A percentile compares a stretch with the other conserved stretches of the same genome.
Conservation (phyloP, 2,329 filamentous ascomycete species). For the Stenocarpella maydis region DNA sequence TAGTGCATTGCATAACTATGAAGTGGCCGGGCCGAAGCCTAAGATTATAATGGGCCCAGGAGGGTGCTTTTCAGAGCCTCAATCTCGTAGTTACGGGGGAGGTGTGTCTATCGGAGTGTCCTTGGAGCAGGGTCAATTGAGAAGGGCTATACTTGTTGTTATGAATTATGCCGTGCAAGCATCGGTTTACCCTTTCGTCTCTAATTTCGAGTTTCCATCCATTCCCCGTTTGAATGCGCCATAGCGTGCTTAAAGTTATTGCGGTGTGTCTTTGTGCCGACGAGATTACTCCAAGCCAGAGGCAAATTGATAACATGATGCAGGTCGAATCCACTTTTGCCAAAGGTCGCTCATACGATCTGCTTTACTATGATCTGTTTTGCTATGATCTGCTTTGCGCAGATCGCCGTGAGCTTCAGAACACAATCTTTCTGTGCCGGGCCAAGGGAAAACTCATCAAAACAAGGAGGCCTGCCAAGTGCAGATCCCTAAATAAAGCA, state of each 20-base stretch:
- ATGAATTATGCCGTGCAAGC: not conserved
- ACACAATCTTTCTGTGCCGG: slow-evolving; percentile 15
- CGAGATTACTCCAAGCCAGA: not conserved
- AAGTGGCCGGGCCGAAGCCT: not conserved
- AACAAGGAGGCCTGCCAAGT: slow-evolving; percentile 9
- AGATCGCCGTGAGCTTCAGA: slow-evolving; percentile 8
- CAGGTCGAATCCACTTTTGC: not conserved
- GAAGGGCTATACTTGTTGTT: not conserved
- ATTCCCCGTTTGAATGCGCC: not conserved
- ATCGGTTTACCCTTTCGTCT: not conserved
- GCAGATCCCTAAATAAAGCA: slow-evolving; percentile 12
- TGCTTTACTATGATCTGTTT: no score
- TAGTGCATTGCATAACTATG: no score
- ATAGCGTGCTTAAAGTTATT: slow-evolving; percentile 5
- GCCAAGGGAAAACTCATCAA: not conserved
- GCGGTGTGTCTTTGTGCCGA: not conserved
- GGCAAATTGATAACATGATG: not conserved
- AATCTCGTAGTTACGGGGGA: not conserved
- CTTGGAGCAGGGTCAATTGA: not conserved
- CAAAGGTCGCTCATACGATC: slow-evolving; percentile 22
- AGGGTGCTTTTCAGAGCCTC: not conserved
- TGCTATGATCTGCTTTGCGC: slow-evolving; percentile 2
- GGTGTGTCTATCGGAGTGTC: no score
- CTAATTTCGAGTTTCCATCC: not conserved
- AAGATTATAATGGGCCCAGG: not conserved